Conservation (phyloP, 1,284 basidiomycete species). For the Sutorius eximius region DNA sequence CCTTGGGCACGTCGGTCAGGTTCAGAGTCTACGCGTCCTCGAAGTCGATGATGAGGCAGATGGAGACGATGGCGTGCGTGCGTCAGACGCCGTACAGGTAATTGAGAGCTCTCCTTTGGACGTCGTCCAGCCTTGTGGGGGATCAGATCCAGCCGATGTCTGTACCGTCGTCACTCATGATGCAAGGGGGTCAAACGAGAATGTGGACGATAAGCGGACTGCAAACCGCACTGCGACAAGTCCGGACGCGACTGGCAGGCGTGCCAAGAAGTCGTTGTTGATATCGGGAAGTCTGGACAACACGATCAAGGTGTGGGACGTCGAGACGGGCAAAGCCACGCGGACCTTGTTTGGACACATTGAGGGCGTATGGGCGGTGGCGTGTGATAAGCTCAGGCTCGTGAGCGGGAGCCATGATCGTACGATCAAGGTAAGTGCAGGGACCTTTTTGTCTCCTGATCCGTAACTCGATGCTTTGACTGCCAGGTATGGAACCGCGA, state of each 20-base stretch:
- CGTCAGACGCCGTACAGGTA: slow-evolving; percentile 11
- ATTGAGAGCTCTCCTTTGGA: slow-evolving; percentile 21
- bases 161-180: slow-evolving; percentile 36
- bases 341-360: slow-evolving; percentile 95
- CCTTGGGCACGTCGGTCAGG: slow-evolving; percentile 90
- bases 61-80: slow-evolving; percentile 23
- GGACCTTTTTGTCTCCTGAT: slow-evolving; percentile 1
- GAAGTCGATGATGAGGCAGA: slow-evolving; percentile 55
- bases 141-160: slow-evolving; percentile 19
- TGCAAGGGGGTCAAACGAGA: slow-evolving; percentile 9
- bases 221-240: slow-evolving; percentile 4
- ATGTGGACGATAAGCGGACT: slow-evolving; percentile 15
- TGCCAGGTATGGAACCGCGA: slow-evolving; percentile 88
- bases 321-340: slow-evolving; percentile 79
- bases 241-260: background rate
- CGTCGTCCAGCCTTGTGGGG: slow-evolving; percentile 12
- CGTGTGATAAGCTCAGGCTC: slow-evolving; percentile 88
- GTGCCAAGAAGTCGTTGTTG: slow-evolving; percentile 63
- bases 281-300: slow-evolving; percentile 94
- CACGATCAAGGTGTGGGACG: slow-evolving; percentile 96
- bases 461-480: slow-evolving; percentile 11
- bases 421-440: slow-evolving; percentile 75
- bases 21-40: slow-evolving; percentile 87
- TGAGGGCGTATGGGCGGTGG: slow-evolving; percentile 96
- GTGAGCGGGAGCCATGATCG: slow-evolving; percentile 92